Evolutionary conservation across 495 filamentous ascomycete species (phyloP).

Genomic region (Penicillium argentinense): DNA sequence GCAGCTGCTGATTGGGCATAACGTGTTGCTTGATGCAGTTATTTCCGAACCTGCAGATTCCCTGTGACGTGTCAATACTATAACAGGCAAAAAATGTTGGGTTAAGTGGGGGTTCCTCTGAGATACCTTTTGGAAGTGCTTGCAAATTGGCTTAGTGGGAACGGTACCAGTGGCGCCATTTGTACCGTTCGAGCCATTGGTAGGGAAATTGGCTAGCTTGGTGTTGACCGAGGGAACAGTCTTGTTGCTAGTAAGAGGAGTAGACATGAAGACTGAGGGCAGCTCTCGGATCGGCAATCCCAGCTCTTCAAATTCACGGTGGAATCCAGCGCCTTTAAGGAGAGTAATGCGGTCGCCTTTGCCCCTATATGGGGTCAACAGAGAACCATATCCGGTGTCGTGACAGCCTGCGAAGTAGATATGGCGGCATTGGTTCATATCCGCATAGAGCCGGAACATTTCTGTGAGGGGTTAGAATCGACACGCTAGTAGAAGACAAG

Average conservation of each 20-base stretch:
- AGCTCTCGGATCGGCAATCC: conserved; percentile 43
- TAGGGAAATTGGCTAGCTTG: conserved; percentile 6
- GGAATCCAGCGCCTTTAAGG: conserved; percentile 43
- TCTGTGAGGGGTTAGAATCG: conserved; percentile 32
- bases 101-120: not conserved
- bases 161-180: not conserved
- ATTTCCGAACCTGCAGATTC: conserved; percentile 41
- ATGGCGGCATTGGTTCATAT: conserved; percentile 64
- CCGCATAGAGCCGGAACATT: conserved; percentile 55
- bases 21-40: conserved; percentile 39
- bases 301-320: conserved; percentile 35
- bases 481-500: too few relatives aligned
- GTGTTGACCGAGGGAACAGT: conserved; percentile 7
- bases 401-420: conserved; percentile 66
- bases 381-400: conserved; percentile 57
- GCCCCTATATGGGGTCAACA: conserved; percentile 52
- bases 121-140: conserved; percentile 40
- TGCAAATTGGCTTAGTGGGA: conserved; percentile 31
- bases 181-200: conserved; percentile 8
- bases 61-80: conserved; percentile 20
- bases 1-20: conserved; percentile 29
- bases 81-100: not conserved
- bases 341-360: conserved; percentile 52
- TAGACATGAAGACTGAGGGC: conserved; percentile 44
- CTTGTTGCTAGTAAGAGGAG: conserved; percentile 25